Evolutionary conservation across 768 basidiomycete species (phyloP).

Genomic region (Leccinum aurantiacum): DNA sequence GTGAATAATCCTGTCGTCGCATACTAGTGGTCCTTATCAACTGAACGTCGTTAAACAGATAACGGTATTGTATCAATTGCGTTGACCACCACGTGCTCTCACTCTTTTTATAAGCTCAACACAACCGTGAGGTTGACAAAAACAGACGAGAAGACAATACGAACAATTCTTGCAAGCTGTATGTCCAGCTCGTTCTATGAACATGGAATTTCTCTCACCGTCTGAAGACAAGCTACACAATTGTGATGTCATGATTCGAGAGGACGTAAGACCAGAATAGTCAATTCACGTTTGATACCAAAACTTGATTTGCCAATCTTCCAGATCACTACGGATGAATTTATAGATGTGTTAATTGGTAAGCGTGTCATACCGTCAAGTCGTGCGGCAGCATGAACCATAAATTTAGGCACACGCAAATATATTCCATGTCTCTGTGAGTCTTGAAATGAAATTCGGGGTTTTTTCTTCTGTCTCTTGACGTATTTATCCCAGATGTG

Average conservation of each 20-base stretch:
- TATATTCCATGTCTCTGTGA: constrained; percentile 91
- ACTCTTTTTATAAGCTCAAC: constrained; percentile 55
- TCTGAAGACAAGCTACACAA: constrained; percentile 80
- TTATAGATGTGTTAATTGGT: constrained; percentile 98
- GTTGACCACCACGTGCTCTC: neutral
- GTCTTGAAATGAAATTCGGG: constrained; percentile 24
- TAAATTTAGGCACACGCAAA: constrained; percentile 77
- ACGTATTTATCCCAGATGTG: constrained; percentile 56
- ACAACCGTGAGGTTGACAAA: constrained; percentile 91
- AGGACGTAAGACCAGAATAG: constrained; percentile 63
- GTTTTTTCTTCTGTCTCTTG: neutral
- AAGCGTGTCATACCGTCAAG: constrained; percentile 9
- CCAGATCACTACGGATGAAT: constrained; percentile 93
- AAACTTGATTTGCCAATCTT: constrained; percentile 1
- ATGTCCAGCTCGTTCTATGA: constrained; percentile 26
- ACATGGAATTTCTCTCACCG: constrained; percentile 8
- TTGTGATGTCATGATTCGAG: constrained; percentile 97
- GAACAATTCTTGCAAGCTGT: constrained; percentile 90
- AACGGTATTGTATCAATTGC: constrained; percentile 45
- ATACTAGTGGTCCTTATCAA: neutral
- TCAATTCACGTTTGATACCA: constrained; percentile 4
- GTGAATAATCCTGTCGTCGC: constrained; percentile 43
- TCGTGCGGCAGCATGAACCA: neutral
- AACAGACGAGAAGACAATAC: constrained; percentile 93
- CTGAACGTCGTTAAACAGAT: constrained; percentile 47